Conservation (phyloP, 2,329 filamentous ascomycete species). For the Neofusicoccum kwambonambiense region DNA sequence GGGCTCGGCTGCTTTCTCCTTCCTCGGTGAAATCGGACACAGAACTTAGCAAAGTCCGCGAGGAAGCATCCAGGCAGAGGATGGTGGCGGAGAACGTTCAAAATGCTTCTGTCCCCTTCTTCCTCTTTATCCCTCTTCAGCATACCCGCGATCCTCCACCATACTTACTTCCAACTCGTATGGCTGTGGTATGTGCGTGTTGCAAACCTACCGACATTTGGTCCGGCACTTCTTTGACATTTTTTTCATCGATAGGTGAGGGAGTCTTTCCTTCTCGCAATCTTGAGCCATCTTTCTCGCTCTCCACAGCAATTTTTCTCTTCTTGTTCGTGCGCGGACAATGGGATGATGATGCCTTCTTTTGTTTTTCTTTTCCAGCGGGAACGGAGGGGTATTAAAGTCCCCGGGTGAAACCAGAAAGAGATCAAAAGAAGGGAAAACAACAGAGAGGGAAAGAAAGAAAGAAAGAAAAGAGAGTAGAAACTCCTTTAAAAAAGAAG, state of each 20-base stretch:
- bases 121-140: neutral
- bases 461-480: neutral
- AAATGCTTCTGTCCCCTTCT: neutral
- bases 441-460: neutral
- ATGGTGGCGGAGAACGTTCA: too few relatives aligned
- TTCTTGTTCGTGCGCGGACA: neutral
- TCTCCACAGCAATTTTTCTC: neutral
- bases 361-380: constrained; percentile 3
- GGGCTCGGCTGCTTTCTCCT: too few relatives aligned
- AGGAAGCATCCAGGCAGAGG: too few relatives aligned
- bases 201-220: too few relatives aligned
- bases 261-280: neutral
- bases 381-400: neutral
- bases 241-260: neutral
- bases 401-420: neutral
- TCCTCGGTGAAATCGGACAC: too few relatives aligned
- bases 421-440: neutral
- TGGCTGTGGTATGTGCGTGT: too few relatives aligned
- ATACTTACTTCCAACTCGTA: too few relatives aligned
- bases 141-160: too few relatives aligned
- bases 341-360: constrained; percentile 3
- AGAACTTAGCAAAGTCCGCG: too few relatives aligned
- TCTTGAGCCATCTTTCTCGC: neutral
- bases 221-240: neutral
- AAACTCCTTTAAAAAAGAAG: neutral